Conservation (phyloP, 2,329 filamentous ascomycete genomes). For the Xylaria digitata region DNA sequence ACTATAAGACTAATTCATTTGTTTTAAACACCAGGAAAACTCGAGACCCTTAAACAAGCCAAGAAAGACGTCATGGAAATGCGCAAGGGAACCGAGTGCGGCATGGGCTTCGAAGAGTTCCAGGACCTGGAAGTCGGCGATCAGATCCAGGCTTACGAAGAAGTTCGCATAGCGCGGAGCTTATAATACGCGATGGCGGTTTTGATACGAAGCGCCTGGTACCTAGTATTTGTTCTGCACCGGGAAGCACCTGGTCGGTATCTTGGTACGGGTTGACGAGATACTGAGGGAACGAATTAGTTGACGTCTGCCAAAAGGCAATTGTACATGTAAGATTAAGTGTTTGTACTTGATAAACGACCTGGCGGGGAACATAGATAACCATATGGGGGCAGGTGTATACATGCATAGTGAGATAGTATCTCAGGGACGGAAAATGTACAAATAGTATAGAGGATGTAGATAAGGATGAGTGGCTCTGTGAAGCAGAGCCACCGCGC, state of each 20-base stretch:
- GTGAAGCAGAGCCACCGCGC: too few relatives aligned
- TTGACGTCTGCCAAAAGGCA: background rate
- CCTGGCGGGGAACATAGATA: background rate
- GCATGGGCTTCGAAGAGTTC: constrained; percentile 85
- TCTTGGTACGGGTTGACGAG: background rate
- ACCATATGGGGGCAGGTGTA: background rate
- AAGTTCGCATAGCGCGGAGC: constrained; percentile 75
- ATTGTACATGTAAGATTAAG: background rate
- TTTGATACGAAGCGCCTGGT: background rate
- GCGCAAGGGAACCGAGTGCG: constrained; percentile 93
- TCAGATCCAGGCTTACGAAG: constrained; percentile 87
- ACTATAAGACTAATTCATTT: background rate
- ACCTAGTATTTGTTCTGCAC: background rate
- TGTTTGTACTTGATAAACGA: background rate
- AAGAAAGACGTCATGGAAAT: constrained; percentile 93
- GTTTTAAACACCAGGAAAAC: constrained; percentile 67
- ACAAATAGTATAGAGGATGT: background rate
- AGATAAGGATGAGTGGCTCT: too few relatives aligned
- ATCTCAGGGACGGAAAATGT: background rate
- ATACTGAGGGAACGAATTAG: too few relatives aligned
- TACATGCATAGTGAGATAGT: too few relatives aligned
- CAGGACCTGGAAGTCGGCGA: constrained; percentile 83
- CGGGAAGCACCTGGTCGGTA: background rate
- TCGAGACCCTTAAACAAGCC: constrained; percentile 86
- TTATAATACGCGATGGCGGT: constrained; percentile 52